phyloP scores from a whole-genome alignment of 306 rosid genomes.

The Vicia sativa region DNA sequence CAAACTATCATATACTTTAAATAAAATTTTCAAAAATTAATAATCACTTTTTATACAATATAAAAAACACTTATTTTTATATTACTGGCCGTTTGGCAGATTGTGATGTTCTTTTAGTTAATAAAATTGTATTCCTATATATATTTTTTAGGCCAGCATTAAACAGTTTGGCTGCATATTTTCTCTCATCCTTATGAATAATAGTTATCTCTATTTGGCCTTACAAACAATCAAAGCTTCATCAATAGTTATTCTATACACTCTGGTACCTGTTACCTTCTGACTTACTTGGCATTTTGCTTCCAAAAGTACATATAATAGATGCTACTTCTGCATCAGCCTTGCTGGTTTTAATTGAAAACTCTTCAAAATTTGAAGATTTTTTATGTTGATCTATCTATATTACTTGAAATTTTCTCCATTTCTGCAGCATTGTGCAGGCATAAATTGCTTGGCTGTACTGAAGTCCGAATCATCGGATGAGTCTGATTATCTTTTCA shows the following conservation, averaged over 20 bases:
- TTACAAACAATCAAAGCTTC: constrained; percentile 11
- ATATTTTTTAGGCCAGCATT: not conserved
- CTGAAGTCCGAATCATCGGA: constrained; percentile 60
- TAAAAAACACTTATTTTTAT: not conserved
- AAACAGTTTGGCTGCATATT: constrained; percentile 4
- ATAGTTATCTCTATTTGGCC: constrained; percentile 21
- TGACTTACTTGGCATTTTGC: constrained; percentile 17
- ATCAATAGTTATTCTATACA: constrained; percentile 11
- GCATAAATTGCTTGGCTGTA: constrained; percentile 82
- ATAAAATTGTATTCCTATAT: constrained; percentile 29
- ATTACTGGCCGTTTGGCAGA: not conserved
- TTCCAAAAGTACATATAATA: constrained; percentile 23
- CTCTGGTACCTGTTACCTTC: constrained; percentile 20
- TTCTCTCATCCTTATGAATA: constrained; percentile 4
- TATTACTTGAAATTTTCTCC: constrained; percentile 34
- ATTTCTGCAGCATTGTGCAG: constrained; percentile 82
- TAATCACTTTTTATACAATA: not conserved
- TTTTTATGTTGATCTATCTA: constrained; percentile 21
- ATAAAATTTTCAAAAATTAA: not conserved
- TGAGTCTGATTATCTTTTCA: constrained; percentile 74
- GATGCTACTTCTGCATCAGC: constrained; percentile 14
- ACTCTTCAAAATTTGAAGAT: constrained; percentile 10
- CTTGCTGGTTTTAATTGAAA: constrained; percentile 23
- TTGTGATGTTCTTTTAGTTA: constrained; percentile 17
- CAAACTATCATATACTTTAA: not conserved